Conservation (phyloP, 805 yeast species). For the Zygosaccharomyces kombuchaensis region DNA sequence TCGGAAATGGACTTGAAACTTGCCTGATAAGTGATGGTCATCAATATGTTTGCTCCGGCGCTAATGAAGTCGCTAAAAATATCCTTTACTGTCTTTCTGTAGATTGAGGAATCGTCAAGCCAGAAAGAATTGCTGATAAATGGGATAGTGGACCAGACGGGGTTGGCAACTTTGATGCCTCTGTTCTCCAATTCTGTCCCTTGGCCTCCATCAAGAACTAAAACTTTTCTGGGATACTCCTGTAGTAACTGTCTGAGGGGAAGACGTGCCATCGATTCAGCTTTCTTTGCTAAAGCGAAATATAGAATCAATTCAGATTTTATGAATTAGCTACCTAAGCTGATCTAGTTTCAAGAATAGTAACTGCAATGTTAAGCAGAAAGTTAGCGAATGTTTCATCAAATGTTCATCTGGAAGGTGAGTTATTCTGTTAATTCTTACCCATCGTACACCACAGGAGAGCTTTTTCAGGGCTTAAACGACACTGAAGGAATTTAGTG, state of each 20-base stretch:
- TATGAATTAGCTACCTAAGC: neutral
- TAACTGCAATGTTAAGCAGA: conserved; percentile 5
- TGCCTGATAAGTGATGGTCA: conserved; percentile 61
- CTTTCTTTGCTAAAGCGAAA: neutral
- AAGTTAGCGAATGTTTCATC: neutral
- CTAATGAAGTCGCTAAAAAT: conserved; percentile 49
- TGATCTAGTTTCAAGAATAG: too few species aligned
- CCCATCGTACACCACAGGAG: too few species aligned
- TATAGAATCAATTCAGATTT: neutral
- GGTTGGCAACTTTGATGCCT: conserved; percentile 43
- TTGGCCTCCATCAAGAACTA: conserved; percentile 55
- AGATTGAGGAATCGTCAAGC: conserved; percentile 20
- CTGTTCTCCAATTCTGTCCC: conserved; percentile 59
- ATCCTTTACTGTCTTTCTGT: conserved; percentile 42
- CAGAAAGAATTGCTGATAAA: conserved; percentile 35
- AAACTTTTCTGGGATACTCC: conserved; percentile 8
- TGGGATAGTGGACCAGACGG: conserved; percentile 61
- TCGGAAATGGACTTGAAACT: conserved; percentile 41
- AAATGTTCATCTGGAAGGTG: too few species aligned
- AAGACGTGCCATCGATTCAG: conserved; percentile 5
- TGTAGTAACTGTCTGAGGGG: conserved; percentile 3
- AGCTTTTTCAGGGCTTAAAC: too few species aligned
- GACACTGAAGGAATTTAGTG: neutral
- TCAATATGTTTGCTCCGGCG: conserved; percentile 52
- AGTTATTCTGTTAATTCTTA: too few species aligned